Evolutionary conservation across 2,329 filamentous ascomycete genomes (phyloP).

Genomic region (Colletotrichum euphorbiae): DNA sequence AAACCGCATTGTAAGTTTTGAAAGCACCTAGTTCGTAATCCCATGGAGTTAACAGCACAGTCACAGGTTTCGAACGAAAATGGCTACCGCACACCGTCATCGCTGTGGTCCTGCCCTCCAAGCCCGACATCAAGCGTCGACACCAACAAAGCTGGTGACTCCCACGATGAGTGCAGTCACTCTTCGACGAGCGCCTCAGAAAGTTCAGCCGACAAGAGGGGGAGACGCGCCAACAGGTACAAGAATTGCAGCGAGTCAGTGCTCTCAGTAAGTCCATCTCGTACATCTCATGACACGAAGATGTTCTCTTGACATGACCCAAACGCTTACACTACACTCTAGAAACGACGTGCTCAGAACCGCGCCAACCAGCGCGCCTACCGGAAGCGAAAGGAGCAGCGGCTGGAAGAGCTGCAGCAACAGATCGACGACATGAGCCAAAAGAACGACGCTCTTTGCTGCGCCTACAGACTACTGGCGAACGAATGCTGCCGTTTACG

Average conservation of each 20-base stretch:
- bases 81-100: constrained; percentile 33
- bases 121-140: constrained; percentile 37
- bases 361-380: constrained; percentile 39
- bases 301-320: no score
- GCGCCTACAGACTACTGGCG: constrained; percentile 33
- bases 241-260: constrained; percentile 40
- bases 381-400: constrained; percentile 35
- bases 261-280: constrained; percentile 31
- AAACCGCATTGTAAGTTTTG: constrained; percentile 22
- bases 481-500: constrained; percentile 29
- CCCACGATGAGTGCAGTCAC: constrained; percentile 24
- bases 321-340: constrained; percentile 5
- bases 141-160: constrained; percentile 28
- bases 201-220: constrained; percentile 14
- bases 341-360: constrained; percentile 36
- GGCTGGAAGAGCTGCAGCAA: constrained; percentile 35
- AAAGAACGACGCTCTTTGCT: constrained; percentile 38
- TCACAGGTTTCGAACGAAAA: constrained; percentile 26
- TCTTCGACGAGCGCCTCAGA: constrained; percentile 22
- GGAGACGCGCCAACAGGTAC: constrained; percentile 34
- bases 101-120: constrained; percentile 31
- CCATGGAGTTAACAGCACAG: not conserved
- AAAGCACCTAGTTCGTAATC: not conserved
- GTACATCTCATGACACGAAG: not conserved
- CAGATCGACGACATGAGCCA: constrained; percentile 35